phyloP scores from a whole-genome alignment of 352 stramenopile species.

The Phytophthora constricta region DNA sequence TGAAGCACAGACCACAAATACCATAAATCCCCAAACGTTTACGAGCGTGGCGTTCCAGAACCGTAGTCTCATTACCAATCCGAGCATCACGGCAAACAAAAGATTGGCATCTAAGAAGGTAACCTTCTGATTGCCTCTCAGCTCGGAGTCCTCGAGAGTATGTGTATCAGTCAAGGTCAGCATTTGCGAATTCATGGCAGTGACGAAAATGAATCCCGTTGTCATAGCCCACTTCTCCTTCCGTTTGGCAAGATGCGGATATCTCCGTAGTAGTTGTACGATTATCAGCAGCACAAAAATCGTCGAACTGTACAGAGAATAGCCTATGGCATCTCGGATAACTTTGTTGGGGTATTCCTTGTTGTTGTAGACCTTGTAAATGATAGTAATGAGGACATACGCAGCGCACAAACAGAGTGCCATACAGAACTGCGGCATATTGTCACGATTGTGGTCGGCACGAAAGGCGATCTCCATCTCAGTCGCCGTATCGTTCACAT shows the following conservation, averaged over 20 bases:
- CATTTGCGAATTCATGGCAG: constrained; percentile 50
- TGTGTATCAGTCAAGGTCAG: constrained; percentile 24
- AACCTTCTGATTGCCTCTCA: constrained; percentile 10
- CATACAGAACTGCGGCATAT: constrained; percentile 56
- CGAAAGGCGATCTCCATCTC: constrained; percentile 70
- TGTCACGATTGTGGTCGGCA: constrained; percentile 55
- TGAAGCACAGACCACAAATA: constrained; percentile 40
- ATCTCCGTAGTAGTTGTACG: constrained; percentile 40
- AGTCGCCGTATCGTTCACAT: constrained; percentile 44
- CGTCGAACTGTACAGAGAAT: constrained; percentile 43
- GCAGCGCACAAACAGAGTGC: constrained; percentile 42
- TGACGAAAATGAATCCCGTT: constrained; percentile 43
- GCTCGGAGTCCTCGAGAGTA: constrained; percentile 5
- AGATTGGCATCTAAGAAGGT: constrained; percentile 59
- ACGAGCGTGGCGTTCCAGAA: constrained; percentile 63
- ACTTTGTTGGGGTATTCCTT: constrained; percentile 14
- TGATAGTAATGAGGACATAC: constrained; percentile 46
- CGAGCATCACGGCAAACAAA: constrained; percentile 63
- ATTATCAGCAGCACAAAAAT: constrained; percentile 33
- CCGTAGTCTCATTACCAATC: constrained; percentile 59
- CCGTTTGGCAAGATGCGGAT: constrained; percentile 37
- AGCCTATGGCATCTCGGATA: constrained; percentile 33
- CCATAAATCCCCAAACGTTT: constrained; percentile 44
- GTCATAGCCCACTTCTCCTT: constrained; percentile 45
- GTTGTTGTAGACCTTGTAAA: constrained; percentile 51